Base-by-base conservation (phyloP, 225 moss, liverwort and hornwort genomes). In the Polytrichum commune region DNA sequence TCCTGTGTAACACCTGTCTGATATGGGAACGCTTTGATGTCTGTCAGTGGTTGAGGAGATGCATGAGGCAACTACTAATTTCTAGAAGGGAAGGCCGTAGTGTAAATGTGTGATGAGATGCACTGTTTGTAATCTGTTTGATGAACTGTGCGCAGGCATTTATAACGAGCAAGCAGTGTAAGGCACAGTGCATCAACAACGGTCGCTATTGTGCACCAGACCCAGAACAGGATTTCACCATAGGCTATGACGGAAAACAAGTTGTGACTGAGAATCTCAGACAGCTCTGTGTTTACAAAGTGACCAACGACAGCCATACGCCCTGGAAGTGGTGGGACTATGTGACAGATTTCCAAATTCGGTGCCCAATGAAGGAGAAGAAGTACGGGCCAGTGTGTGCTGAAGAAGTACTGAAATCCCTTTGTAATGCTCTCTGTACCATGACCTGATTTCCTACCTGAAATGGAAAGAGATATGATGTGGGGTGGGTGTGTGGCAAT, bases 321-420 rank as follows among this genome's bases (percentile, higher is more conserved):
- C 86, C 93, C 1, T 93, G 93, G 93, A 73, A 78, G 22, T 93
- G 93, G 93, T 93, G 93, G 93, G 90, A 91, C 71, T 93, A 90
- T 26, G 93, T 93, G 29, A 93, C 93, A 0, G 93, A 93, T 60
- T 91, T 93, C 18, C 91, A 91, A 79, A 91, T 93, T 32, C 85
- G 91, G 4, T 93, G 91, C 22, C 90, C 91, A 1, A 93, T 93
- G 93, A 90, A 91, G 74, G 85, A 85, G 1, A 75, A 86, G n/a
- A 90, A 90, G 73, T 93, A 91, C 68, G 86, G 74, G 54, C 69
- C 55, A 2, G 38, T 20, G 25, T 93, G 91, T 35, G 93, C 86
- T 10, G 84, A 86, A 71, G 80, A 82, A 68, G 93, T 93, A 28
- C 71, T 91, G 20, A 77, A 62, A 28, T 91, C 93, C 0, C 78